phyloP scores from a whole-genome alignment of 352 stramenopile genomes.

The Nothophytophthora sp. region DNA sequence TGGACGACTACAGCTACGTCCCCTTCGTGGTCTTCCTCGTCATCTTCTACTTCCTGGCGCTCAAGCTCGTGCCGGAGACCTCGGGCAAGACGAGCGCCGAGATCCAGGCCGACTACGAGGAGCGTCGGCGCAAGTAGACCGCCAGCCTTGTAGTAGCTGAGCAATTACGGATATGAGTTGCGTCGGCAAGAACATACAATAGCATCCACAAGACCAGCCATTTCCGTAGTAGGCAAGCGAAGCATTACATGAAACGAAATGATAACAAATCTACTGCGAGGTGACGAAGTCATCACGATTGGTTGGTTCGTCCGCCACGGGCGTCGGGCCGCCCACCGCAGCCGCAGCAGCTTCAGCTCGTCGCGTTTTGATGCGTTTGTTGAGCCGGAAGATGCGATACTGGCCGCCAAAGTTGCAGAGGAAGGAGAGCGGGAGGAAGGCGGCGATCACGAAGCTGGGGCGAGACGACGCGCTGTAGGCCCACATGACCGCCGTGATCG shows the following conservation, averaged over 20 bases:
- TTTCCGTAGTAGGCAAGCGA: no score
- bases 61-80: slow-evolving; percentile 57
- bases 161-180: no score
- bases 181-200: no score
- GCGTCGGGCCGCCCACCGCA: background rate
- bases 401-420: slow-evolving; percentile 29
- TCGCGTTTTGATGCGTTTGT: slow-evolving; percentile 27
- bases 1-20: slow-evolving; percentile 51
- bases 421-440: slow-evolving; percentile 41
- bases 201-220: no score
- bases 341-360: background rate
- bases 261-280: no score
- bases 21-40: slow-evolving; percentile 49
- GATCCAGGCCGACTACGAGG: slow-evolving; percentile 49
- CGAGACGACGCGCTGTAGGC: slow-evolving; percentile 28
- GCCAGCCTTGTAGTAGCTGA: no score
- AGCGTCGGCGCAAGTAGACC: background rate
- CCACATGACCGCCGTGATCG: slow-evolving; percentile 45
- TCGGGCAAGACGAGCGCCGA: slow-evolving; percentile 58
- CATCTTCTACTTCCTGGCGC: slow-evolving; percentile 41
- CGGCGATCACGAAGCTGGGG: slow-evolving; percentile 28
- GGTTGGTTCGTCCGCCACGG: background rate
- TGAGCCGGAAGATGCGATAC: slow-evolving; percentile 33
- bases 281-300: no score
- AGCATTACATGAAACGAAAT: no score